Percentiles rank a stretch among this genome's conserved stretches.
Evolutionary conservation across 257 asterid genomes (phyloP).

Genomic region (Thymus quinquecostatus): DNA sequence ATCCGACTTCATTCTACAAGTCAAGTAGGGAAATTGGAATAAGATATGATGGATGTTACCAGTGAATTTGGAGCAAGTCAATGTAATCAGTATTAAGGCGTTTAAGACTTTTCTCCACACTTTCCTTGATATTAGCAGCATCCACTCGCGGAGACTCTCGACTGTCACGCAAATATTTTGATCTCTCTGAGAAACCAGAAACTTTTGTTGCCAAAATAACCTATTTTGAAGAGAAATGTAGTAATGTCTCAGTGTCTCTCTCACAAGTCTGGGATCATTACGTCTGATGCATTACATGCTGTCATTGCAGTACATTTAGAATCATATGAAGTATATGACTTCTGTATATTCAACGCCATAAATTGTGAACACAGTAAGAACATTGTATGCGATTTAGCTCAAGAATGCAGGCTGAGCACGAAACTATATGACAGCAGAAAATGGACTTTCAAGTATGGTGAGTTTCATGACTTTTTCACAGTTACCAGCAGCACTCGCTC

Average conservation of each 20-base stretch:
- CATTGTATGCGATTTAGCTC: background rate
- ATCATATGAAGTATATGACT: background rate
- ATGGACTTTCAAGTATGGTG: constrained; percentile 9
- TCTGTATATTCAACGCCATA: background rate
- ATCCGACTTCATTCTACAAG: background rate
- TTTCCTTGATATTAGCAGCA: constrained; percentile 89
- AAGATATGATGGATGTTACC: constrained; percentile 49
- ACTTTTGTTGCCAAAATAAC: constrained; percentile 94
- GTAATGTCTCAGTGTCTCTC: background rate
- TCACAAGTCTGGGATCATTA: constrained; percentile 9
- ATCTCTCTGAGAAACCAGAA: constrained; percentile 74
- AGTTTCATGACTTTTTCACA: background rate
- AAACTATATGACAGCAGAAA: background rate
- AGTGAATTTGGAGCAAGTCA: constrained; percentile 93
- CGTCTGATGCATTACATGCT: background rate
- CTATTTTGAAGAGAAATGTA: constrained; percentile 37
- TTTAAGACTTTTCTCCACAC: constrained; percentile 92
- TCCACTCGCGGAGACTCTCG: constrained; percentile 68
- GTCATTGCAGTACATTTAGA: background rate
- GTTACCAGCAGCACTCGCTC: constrained; percentile 11
- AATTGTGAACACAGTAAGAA: background rate
- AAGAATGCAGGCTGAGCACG: constrained; percentile 1
- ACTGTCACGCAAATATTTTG: constrained; percentile 66
- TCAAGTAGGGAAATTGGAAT: constrained; percentile 13
- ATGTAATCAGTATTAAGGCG: constrained; percentile 92